These are phyloP conservation scores for Gonium pectorale DNA, from an alignment of 139 green algal species.

Conservation along the genomic window DNA sequence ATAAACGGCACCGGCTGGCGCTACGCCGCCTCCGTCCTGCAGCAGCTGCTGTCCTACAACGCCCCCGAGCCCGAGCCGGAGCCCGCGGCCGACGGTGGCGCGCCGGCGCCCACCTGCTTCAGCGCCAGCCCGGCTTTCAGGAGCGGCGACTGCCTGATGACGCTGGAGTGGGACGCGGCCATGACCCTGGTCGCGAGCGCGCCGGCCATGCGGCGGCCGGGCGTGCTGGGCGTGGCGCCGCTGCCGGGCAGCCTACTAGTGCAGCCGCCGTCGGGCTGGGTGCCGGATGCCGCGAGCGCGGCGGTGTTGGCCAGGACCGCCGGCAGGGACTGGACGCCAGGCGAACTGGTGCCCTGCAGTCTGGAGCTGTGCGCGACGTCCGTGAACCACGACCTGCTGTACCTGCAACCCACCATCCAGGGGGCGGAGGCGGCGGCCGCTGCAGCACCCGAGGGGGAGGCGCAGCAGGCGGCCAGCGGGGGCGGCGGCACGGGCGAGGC, in stretches of 20 bases:
- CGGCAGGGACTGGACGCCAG: background rate
- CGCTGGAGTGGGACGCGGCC: background rate
- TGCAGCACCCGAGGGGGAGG: background rate
- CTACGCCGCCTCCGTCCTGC: background rate
- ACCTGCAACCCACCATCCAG: background rate
- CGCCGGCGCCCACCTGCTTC: background rate
- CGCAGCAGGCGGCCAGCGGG: background rate
- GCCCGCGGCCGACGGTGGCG: background rate
- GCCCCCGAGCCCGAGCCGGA: background rate
- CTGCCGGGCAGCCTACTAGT: background rate
- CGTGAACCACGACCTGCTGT: background rate
- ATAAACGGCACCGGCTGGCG: background rate
- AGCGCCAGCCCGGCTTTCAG: background rate
- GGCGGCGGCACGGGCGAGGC: background rate
- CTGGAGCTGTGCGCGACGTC: background rate
- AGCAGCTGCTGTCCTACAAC: background rate
- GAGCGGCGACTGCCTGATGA: background rate
- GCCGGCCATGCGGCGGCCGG: background rate
- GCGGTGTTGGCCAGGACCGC: too few relatives aligned
- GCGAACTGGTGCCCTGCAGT: background rate
- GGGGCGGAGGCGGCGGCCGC: background rate
- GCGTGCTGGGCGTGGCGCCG: background rate
- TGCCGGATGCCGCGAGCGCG: background rate
- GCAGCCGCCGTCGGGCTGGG: background rate
- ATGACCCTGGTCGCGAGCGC: background rate